Percentiles rank a stretch among this genome's conserved stretches.
Conservation (phyloP, 2,329 filamentous ascomycete genomes). For the Paracoccidioides lutzii region DNA sequence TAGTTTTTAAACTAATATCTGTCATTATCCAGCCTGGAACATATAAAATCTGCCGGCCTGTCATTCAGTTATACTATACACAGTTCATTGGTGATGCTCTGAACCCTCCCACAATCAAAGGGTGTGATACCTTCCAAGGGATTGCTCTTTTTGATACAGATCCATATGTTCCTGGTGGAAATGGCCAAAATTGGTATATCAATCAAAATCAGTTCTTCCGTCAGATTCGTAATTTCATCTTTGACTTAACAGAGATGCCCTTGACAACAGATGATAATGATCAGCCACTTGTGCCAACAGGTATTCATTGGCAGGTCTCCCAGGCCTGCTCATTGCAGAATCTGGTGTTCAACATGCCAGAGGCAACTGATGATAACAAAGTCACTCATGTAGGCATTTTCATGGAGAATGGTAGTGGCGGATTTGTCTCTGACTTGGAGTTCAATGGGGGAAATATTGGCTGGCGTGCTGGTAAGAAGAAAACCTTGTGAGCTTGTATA, state of each 20-base stretch:
- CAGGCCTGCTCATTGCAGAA: slow-evolving; percentile 61
- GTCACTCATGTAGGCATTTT: slow-evolving; percentile 12
- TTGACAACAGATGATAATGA: slow-evolving; percentile 22
- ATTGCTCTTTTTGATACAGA: slow-evolving; percentile 57
- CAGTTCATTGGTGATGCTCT: slow-evolving; percentile 72
- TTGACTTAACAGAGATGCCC: slow-evolving; percentile 51
- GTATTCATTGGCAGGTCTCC: slow-evolving; percentile 63
- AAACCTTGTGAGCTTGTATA: neutral
- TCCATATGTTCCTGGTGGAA: slow-evolving; percentile 48
- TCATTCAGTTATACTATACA: slow-evolving; percentile 78
- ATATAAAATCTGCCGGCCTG: slow-evolving; percentile 64
- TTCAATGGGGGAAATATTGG: slow-evolving; percentile 50
- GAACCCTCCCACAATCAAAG: slow-evolving; percentile 1
- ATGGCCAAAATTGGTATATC: slow-evolving; percentile 53
- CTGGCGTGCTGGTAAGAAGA: slow-evolving; percentile 2
- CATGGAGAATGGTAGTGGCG: slow-evolving; percentile 36
- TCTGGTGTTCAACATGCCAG: slow-evolving; percentile 57
- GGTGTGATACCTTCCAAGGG: slow-evolving; percentile 3
- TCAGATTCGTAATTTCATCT: slow-evolving; percentile 60
- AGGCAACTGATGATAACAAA: slow-evolving; percentile 22
- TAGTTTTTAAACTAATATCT: neutral
- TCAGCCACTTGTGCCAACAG: slow-evolving; percentile 7
- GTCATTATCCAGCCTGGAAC: slow-evolving; percentile 45
- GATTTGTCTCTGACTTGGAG: slow-evolving; percentile 44
- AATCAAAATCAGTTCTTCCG: slow-evolving; percentile 64